Evolutionary conservation across 2,329 filamentous ascomycete genomes (phyloP).

Genomic region (Epichloe scottii): DNA sequence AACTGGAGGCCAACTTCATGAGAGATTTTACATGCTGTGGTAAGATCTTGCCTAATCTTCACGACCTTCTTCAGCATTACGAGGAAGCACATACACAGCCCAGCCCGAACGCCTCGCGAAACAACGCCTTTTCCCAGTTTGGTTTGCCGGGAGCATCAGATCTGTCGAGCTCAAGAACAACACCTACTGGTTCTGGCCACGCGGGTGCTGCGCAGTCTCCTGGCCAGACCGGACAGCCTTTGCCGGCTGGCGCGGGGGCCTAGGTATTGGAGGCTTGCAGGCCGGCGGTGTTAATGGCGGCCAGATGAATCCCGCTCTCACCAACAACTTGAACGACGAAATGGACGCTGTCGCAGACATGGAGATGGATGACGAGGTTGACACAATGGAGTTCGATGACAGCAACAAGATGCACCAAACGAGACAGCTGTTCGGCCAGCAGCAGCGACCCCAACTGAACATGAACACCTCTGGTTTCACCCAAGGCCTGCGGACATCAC

Average conservation of each 20-base stretch:
- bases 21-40: constrained; percentile 94
- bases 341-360: constrained; percentile 86
- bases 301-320: constrained; percentile 32
- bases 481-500: constrained; percentile 72
- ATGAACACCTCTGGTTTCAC: constrained; percentile 64
- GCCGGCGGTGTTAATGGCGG: constrained; percentile 15
- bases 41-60: constrained; percentile 75
- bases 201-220: constrained; percentile 13
- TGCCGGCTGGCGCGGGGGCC: constrained; percentile 15
- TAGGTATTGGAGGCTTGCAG: constrained; percentile 28
- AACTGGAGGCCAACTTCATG: constrained; percentile 96
- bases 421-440: constrained; percentile 55
- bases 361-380: constrained; percentile 85
- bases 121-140: constrained; percentile 29
- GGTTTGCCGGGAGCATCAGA: constrained; percentile 20
- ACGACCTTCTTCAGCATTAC: constrained; percentile 92
- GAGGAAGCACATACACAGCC: constrained; percentile 84
- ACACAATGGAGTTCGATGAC: constrained; percentile 50
- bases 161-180: constrained; percentile 21
- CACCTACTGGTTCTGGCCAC: constrained; percentile 18
- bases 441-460: constrained; percentile 58
- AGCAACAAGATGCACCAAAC: constrained; percentile 56
- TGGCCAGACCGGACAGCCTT: constrained; percentile 22
- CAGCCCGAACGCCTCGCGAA: constrained; percentile 29
- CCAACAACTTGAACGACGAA: constrained; percentile 37